Evolutionary conservation across 2,329 filamentous ascomycete genomes (phyloP).

Genomic region (Fusarium nanum): DNA sequence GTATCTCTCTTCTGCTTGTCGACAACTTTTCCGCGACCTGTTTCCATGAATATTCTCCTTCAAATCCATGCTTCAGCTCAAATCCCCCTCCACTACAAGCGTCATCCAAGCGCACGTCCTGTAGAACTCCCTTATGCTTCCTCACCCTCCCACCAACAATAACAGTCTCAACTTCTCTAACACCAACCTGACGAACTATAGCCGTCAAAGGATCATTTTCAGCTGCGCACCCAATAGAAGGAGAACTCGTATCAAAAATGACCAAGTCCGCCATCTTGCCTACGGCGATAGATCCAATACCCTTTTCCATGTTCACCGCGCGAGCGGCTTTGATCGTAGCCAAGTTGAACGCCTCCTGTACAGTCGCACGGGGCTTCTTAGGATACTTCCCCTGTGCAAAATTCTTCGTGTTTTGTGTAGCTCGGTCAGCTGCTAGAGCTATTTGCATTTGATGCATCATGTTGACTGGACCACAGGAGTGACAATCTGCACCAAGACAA

Average conservation of each 20-base stretch:
- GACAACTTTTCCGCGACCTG: not conserved
- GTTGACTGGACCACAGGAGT: constrained; percentile 9
- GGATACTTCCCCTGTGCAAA: constrained; percentile 1
- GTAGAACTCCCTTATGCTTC: not conserved
- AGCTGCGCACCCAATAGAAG: constrained; percentile 3
- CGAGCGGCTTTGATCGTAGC: constrained; percentile 17
- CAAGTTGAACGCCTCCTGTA: not conserved
- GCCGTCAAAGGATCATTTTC: constrained; percentile 1
- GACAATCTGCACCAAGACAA: constrained; percentile 10
- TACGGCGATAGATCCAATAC: constrained; percentile 1
- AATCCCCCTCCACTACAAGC: not conserved
- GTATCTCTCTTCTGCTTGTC: not conserved
- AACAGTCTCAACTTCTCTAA: constrained; percentile 6
- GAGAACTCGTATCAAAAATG: not conserved
- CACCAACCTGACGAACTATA: not conserved
- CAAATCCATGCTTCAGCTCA: not conserved
- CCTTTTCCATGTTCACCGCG: not conserved
- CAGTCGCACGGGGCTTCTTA: not conserved
- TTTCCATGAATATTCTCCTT: not conserved
- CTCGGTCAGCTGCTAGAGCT: not conserved
- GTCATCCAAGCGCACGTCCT: not conserved
- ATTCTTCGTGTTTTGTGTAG: not conserved
- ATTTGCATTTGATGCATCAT: constrained; percentile 24
- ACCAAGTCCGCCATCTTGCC: constrained; percentile 1
- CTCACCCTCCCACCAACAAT: not conserved